Conservation (phyloP, 75 land plant species). For the Selaginella moellendorffii region DNA sequence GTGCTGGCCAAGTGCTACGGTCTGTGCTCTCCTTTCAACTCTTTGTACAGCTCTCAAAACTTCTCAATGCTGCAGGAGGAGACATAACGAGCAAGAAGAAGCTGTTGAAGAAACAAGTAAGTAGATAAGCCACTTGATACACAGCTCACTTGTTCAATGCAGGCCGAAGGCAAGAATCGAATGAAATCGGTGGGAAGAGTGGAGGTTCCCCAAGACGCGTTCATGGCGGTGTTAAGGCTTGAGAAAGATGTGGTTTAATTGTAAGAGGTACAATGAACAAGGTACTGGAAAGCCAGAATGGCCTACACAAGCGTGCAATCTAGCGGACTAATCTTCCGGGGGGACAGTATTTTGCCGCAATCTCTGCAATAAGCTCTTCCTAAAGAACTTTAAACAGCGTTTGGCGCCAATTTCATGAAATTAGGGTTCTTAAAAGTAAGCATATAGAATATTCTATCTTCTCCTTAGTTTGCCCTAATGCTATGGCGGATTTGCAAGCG, state of each 20-base stretch:
- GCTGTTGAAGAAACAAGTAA: slow-evolving; percentile 82
- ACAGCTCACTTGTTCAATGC: not conserved
- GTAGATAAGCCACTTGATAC: not conserved
- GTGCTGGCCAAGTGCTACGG: slow-evolving; percentile 93
- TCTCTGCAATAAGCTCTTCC: no score
- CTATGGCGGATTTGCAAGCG: not conserved
- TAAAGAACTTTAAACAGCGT: no score
- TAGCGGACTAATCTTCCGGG: no score
- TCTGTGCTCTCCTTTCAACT: slow-evolving; percentile 13
- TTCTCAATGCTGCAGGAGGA: slow-evolving; percentile 41
- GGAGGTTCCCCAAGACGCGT: slow-evolving; percentile 97
- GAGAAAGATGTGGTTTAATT: slow-evolving; percentile 87
- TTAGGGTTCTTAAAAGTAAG: no score
- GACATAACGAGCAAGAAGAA: slow-evolving; percentile 93
- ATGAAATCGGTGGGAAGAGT: slow-evolving; percentile 95
- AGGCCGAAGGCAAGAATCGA: slow-evolving; percentile 98
- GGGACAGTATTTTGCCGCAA: no score
- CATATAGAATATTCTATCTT: no score
- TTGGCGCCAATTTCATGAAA: no score
- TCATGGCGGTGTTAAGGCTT: slow-evolving; percentile 93
- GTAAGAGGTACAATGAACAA: no score
- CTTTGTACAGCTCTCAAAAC: not conserved
- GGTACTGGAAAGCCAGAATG: no score
- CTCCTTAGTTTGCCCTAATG: no score
- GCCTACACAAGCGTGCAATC: no score